Base-by-base conservation (phyloP, 805 yeast species). In the Sugiyamaella valdiviana region DNA sequence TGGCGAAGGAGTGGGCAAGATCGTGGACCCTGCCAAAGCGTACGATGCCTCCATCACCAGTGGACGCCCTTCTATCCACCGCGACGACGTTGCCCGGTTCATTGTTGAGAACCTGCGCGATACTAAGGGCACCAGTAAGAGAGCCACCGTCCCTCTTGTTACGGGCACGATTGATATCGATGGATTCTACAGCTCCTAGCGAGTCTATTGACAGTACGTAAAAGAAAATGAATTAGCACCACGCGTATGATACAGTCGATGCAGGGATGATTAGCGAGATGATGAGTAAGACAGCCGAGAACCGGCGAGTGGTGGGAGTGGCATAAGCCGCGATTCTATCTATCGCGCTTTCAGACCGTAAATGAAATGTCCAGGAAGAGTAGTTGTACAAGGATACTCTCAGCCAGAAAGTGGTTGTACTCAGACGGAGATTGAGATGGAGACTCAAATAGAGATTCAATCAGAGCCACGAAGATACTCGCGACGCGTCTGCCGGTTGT, bases 81-180 rank as follows among this genome's bases (percentile, higher is more conserved):
- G 85, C 51, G 78, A 65, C 19, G 84, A 81, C 58, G 85, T 81
- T 15, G 85, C 85, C 3, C 48, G 50, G 35, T 71, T 69, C 21
- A 68, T 77, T 6, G 61, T 67, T 14, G 50, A 44, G 40, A 56
- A 67, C 2, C 55, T 78, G 53, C 60, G 63, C 44, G 58, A 69
- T 39, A 36, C 40, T 9, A 26, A 39, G 19, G 63, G 62, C n/a
- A 56, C 51, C 5, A 72, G 80, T 0, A 63, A 61, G 35, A 68
- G 71, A 19, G 74, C 71, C 61, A 64, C 74, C 5, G 68, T 74
- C 43, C 72, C 76, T 17, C 59, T 78, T 46, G 62, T 69, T 32
- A 67, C 69, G 48, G 82, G 82, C 22, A 67, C 67, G 24, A 44
- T 44, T 4, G 56, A 60, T 2, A 61, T 72, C 22, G 52, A 56